Evolutionary conservation across 345 rosid genomes (phyloP).

Genomic region (Raphanus raphanistrum): DNA sequence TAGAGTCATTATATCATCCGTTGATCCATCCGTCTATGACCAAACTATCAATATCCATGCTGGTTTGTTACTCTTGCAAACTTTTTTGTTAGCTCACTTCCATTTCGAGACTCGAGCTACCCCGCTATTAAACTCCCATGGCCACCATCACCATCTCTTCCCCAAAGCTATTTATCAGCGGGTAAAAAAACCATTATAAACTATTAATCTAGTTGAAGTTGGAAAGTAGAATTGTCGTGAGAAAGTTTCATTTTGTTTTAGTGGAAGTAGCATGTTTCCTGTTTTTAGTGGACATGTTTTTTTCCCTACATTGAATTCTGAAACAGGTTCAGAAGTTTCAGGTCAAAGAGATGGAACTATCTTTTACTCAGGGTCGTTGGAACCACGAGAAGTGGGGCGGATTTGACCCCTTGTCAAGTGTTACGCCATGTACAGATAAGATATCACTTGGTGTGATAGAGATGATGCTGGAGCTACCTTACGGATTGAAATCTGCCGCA

Average conservation of each 20-base stretch:
- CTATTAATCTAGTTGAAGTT: too few relatives aligned
- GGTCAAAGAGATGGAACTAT: conserved; percentile 76
- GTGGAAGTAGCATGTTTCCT: conserved; percentile 13
- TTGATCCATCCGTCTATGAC: not conserved
- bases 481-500: conserved; percentile 64
- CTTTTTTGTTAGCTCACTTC: conserved; percentile 57
- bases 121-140: conserved; percentile 49
- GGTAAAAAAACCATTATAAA: not conserved
- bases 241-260: not conserved
- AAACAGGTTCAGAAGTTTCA: conserved; percentile 60
- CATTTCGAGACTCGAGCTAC: conserved; percentile 47
- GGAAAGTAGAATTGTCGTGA: conserved; percentile 15
- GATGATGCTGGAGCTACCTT: conserved; percentile 75
- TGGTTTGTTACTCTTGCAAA: not conserved
- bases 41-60: not conserved
- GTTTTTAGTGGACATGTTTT: not conserved
- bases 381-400: conserved; percentile 87
- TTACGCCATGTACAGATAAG: too few relatives aligned
- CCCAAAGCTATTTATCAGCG: conserved; percentile 81
- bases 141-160: conserved; percentile 76
- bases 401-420: conserved; percentile 70
- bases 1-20: not conserved
- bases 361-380: conserved; percentile 92
- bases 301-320: not conserved
- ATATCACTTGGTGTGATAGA: conserved; percentile 92